phyloP scores from a whole-genome alignment of 2,329 filamentous ascomycete species.

The Alternaria brassicae region DNA sequence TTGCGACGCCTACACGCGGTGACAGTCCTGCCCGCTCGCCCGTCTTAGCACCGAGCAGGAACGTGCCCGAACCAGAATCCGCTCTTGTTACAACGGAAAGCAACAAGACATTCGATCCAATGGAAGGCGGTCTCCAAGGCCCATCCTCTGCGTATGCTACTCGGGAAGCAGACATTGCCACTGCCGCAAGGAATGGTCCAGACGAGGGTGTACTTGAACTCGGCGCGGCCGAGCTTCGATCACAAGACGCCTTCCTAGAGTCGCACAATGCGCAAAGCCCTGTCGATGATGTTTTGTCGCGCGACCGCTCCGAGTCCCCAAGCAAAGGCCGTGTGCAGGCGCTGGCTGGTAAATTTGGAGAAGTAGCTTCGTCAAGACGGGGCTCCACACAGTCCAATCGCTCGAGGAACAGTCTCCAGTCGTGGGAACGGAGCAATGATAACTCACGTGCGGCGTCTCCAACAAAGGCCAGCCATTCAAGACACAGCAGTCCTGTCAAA shows the following conservation, averaged over 20 bases:
- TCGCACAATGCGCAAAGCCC: conserved; percentile 41
- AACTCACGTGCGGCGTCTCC: conserved; percentile 46
- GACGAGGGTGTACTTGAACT: conserved; percentile 31
- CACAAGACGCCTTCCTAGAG: conserved; percentile 47
- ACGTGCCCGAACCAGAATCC: conserved; percentile 55
- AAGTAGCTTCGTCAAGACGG: conserved; percentile 55
- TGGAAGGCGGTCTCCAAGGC: conserved; percentile 35
- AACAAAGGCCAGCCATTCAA: conserved; percentile 35
- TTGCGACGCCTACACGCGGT: conserved; percentile 64
- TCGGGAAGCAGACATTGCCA: conserved; percentile 49
- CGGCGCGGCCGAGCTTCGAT: conserved; percentile 41
- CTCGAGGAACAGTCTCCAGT: conserved; percentile 51
- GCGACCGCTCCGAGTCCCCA: conserved; percentile 53
- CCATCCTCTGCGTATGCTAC: conserved; percentile 39
- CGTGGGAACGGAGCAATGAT: conserved; percentile 50
- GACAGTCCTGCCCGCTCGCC: conserved; percentile 69
- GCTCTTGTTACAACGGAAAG: conserved; percentile 56
- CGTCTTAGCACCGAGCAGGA: conserved; percentile 56
- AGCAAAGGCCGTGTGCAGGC: conserved; percentile 60
- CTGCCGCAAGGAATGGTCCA: conserved; percentile 34
- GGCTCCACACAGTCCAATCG: conserved; percentile 55
- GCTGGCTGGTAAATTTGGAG: conserved; percentile 59
- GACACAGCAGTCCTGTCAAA: conserved; percentile 47
- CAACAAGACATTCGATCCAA: conserved; percentile 37
- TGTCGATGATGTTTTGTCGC: conserved; percentile 38